These are phyloP conservation scores for Strobilomyces confusus DNA, from an alignment of 768 basidiomycete species.

Conservation along the genomic window DNA sequence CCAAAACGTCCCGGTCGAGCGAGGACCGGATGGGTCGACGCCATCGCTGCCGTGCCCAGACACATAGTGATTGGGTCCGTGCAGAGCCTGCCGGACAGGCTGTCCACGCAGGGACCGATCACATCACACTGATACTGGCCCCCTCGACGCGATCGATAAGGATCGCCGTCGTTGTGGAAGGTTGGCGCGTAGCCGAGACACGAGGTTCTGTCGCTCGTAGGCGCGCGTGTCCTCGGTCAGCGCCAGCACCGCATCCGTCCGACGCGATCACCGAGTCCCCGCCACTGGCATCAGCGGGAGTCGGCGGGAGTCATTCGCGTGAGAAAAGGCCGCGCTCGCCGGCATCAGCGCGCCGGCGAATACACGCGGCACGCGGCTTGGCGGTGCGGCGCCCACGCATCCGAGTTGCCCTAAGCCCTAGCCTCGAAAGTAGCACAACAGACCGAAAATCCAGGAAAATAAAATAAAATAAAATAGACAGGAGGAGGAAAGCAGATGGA, in stretches of 20 bases:
- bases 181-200: constrained; percentile 4
- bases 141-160: constrained; percentile 12
- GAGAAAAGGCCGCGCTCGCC: not conserved
- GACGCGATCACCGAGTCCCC: not conserved
- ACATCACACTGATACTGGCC: not conserved
- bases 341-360: constrained; percentile 8
- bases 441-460: not conserved
- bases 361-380: constrained; percentile 21
- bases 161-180: constrained; percentile 9
- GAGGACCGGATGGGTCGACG: not conserved
- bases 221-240: not conserved
- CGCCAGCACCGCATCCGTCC: constrained; percentile 1
- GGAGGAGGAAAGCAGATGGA: not conserved
- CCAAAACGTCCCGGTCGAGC: not conserved
- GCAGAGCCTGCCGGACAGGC: not conserved
- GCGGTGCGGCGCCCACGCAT: not conserved
- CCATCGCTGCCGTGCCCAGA: not conserved
- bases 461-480: not conserved
- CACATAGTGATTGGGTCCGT: too few species aligned
- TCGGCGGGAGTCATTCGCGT: not conserved
- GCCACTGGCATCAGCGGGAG: not conserved
- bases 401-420: constrained; percentile 28
- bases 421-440: constrained; percentile 20
- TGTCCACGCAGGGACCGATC: not conserved
- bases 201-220: constrained; percentile 1